Base-by-base conservation (phyloP, 345 rosid genomes). In the rapeseed (Brassica napus) region DNA sequence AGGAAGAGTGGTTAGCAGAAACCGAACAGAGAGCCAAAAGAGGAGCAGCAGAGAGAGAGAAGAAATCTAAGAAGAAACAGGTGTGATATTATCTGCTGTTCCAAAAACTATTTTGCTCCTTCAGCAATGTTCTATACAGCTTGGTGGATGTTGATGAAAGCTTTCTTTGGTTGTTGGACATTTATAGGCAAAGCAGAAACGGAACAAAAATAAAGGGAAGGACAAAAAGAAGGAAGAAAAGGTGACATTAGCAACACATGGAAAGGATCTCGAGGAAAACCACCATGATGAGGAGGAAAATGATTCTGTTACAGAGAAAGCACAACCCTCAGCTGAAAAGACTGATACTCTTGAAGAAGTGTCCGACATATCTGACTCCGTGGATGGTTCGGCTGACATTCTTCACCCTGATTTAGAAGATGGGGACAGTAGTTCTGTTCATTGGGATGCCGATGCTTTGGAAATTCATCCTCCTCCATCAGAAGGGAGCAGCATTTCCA, bases 61-160 rank as follows among this genome's bases (percentile, higher is more conserved):
- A 93, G 88, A 95, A 91, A 81, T 85, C 89, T 35, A 95, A 93
- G 89, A 95, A 95, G 82, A 95, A 93, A 77, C 96, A 86, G 98
- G 99, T 89, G 26, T 75, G 75, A 11, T 64, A 62, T 37, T 49
- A 32, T 12, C 57, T 24, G 30, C 66, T 49, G 32, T 65, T 75
- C 49, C 35, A 9, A 68, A 23, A 18, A 16, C 44, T 26, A 24
- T 35, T 31, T 16, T 54, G 10, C 34, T 70, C 10, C 35, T 42
- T 24, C 60, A 47, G 28, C 64, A 18, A 44, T 49, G 18, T 49
- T 18, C 18, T 49, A 49, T 49, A 49, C 18, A n/a, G 57, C 57
- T 68, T 80, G 31, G 23, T 24, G 52, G 60, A 69, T 59, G 68
- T 30, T 78, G 77, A 75, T 80, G 18, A 8, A 42, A 68, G 34